phyloP scores from a whole-genome alignment of 441 rosid genomes.

The Capsella rubella region DNA sequence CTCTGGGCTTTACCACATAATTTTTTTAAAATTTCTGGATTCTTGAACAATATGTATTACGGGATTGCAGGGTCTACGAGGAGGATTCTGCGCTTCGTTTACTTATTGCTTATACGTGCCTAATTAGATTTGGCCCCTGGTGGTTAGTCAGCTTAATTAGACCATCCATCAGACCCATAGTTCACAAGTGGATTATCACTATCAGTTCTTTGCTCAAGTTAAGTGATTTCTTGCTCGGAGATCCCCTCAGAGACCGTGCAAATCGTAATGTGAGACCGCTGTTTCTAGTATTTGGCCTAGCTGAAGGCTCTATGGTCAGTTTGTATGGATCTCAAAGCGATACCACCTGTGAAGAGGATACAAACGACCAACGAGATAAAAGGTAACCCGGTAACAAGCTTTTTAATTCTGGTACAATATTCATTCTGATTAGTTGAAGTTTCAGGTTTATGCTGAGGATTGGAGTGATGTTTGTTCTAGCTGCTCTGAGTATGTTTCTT shows the following conservation, averaged over 20 bases:
- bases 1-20: neutral
- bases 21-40: neutral
- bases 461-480: constrained; percentile 32
- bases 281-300: constrained; percentile 10
- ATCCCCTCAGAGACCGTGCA: constrained; percentile 17
- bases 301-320: constrained; percentile 39
- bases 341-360: constrained; percentile 18
- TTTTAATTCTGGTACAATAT: neutral
- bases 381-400: neutral
- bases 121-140: neutral
- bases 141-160: neutral
- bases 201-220: constrained; percentile 36
- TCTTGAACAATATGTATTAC: constrained; percentile 6
- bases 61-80: constrained; percentile 18
- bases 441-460: constrained; percentile 34
- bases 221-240: constrained; percentile 35
- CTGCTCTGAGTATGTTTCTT: constrained; percentile 32
- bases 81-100: neutral
- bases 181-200: constrained; percentile 36
- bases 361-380: constrained; percentile 5
- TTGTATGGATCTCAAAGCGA: constrained; percentile 27
- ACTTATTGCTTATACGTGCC: constrained; percentile 15
- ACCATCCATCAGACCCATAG: constrained; percentile 11
- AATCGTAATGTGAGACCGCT: constrained; percentile 7
- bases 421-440: constrained; percentile 12